Evolutionary conservation across 768 basidiomycete species (phyloP).

Genomic region (Paxillus ammoniavirescens): DNA sequence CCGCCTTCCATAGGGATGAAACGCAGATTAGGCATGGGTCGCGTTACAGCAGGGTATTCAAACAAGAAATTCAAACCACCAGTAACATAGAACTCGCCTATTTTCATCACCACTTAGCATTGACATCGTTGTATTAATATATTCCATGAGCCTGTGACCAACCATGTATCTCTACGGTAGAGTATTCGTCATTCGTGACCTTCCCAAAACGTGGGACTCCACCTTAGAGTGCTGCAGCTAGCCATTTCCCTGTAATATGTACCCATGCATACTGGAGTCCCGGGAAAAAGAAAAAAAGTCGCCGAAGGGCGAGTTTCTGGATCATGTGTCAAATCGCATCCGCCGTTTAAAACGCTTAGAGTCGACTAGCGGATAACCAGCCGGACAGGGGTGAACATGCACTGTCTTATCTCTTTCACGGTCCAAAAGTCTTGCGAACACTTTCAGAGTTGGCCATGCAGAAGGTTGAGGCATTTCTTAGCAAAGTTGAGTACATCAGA

Average conservation of each 20-base stretch:
- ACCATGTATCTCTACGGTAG: neutral
- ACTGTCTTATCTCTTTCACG: neutral
- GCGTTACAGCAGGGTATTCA: conserved; percentile 46
- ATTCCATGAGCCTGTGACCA: neutral
- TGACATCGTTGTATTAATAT: neutral
- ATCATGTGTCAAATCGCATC: too few species aligned
- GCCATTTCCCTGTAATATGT: neutral
- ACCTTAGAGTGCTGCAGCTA: neutral
- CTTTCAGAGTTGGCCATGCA: conserved; percentile 3
- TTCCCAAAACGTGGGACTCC: too few species aligned
- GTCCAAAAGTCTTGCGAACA: neutral
- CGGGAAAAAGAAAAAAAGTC: too few species aligned
- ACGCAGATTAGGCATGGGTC: conserved; percentile 64
- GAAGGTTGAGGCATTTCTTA: neutral
- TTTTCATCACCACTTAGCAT: neutral
- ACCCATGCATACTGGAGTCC: too few species aligned
- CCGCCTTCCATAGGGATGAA: conserved; percentile 37
- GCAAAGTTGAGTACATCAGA: too few species aligned
- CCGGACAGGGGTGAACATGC: too few species aligned
- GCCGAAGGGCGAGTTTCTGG: too few species aligned
- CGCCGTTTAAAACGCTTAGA: too few species aligned
- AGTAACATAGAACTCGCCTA: conserved; percentile 10
- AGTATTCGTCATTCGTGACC: neutral
- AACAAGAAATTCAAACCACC: conserved; percentile 76
- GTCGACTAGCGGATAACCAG: neutral